phyloP scores from a whole-genome alignment of 192 early-diverging fungal genomes.

The Coemansia sp. region DNA sequence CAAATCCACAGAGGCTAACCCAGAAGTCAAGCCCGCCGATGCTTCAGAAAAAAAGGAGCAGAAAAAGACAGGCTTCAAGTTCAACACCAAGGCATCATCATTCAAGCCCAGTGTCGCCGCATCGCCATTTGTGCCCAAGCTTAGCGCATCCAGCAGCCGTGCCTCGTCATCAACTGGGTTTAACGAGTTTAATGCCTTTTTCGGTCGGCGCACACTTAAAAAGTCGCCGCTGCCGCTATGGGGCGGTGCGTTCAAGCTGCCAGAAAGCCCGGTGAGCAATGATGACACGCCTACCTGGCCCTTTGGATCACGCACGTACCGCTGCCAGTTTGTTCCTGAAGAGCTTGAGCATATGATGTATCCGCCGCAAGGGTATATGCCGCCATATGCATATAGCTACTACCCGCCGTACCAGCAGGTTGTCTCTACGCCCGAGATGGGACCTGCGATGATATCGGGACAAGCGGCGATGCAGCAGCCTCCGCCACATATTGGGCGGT shows the following conservation, averaged over 20 bases:
- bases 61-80: slow-evolving; percentile 57
- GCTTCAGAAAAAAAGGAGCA: slow-evolving; percentile 8
- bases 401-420: slow-evolving; percentile 45
- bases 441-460: slow-evolving; percentile 22
- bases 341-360: slow-evolving; percentile 47
- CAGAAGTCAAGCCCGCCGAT: background rate
- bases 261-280: background rate
- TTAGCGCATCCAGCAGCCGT: slow-evolving; percentile 40
- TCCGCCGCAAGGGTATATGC: slow-evolving; percentile 41
- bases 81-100: slow-evolving; percentile 71
- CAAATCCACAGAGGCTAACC: background rate
- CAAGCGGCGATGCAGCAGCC: slow-evolving; percentile 23
- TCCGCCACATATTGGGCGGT: slow-evolving; percentile 14
- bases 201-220: slow-evolving; percentile 45
- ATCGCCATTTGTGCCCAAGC: slow-evolving; percentile 67
- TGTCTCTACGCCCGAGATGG: slow-evolving; percentile 32
- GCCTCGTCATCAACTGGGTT: slow-evolving; percentile 33
- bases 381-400: slow-evolving; percentile 47
- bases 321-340: slow-evolving; percentile 45
- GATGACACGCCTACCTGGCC: slow-evolving; percentile 47
- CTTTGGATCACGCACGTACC: slow-evolving; percentile 47
- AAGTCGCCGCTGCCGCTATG: slow-evolving; percentile 30
- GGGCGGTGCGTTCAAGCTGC: slow-evolving; percentile 39
- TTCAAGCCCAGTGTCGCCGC: slow-evolving; percentile 78
- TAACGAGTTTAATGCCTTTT: slow-evolving; percentile 46